Percentiles rank a stretch among this genome's conserved stretches.
These are phyloP conservation scores for Chalciporus sp. DNA, from an alignment of 1,284 basidiomycete genomes.

Conservation along the genomic window DNA sequence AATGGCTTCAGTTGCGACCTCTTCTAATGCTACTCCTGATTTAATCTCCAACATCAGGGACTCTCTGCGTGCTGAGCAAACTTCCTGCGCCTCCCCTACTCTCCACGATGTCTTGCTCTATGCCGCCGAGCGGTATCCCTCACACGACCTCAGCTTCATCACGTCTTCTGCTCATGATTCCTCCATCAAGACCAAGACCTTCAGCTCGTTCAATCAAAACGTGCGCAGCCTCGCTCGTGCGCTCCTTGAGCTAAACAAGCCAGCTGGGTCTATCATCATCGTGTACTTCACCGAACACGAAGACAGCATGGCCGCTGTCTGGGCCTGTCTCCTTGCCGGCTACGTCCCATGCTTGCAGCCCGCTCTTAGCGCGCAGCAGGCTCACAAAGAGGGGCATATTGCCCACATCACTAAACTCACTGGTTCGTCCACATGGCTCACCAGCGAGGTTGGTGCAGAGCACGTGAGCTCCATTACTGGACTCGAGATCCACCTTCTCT, in stretches of 20 bases:
- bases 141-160: conserved; percentile 28
- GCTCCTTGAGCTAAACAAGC: conserved; percentile 22
- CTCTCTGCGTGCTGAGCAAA: not conserved
- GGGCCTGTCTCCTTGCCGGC: conserved; percentile 35
- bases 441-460: conserved; percentile 33
- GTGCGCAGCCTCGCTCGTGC: conserved; percentile 9
- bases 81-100: not conserved
- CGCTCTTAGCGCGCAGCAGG: conserved; percentile 34
- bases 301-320: conserved; percentile 36
- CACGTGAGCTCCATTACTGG: conserved; percentile 32
- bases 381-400: conserved; percentile 35
- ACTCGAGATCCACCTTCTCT: conserved; percentile 31
- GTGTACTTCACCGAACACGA: conserved; percentile 36
- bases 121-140: conserved; percentile 16
- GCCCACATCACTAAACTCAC: conserved; percentile 31
- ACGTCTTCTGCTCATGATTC: conserved; percentile 36
- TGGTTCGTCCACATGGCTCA: conserved; percentile 34
- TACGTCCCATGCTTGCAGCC: conserved; percentile 35
- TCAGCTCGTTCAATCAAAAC: conserved; percentile 22
- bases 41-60: not conserved
- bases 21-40: not conserved
- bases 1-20: conserved; percentile 14
- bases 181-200: conserved; percentile 33
- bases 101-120: no score
- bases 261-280: conserved; percentile 32